Evolutionary conservation across 1,139 yeast genomes (phyloP), one percentile per base, ranked within the genome.

Genomic region (Pichia sp.): DNA sequence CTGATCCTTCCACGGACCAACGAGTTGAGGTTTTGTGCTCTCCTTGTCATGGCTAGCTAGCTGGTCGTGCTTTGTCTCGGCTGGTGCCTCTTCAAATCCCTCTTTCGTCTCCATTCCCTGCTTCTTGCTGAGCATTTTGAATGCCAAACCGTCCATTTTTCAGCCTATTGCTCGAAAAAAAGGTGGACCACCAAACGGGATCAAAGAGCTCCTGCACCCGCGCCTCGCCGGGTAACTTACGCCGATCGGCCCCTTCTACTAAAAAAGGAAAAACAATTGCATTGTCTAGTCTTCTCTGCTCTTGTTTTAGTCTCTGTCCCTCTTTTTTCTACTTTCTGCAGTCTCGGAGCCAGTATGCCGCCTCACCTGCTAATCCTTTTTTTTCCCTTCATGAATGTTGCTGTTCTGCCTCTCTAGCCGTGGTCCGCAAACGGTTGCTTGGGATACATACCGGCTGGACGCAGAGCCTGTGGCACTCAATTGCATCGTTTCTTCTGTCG

Each of bases 1-100:
- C 98, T 87, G 63, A 93, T 81, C 59, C 90, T 62, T 34, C 70
- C 70, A 51, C 69, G 60, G 26, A 62, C 61, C 41, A 67, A 63
- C 47, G 70, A 67, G 58, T 63, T 59, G 50, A 65, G 45, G 49
- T 67, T 65, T 46, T 54, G 58, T 30, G 66, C 59, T 54, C 61
- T 64, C 60, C 65, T 64, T 3, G 70, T 67, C 70, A 66, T 67
- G 36, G 8, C 8, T n/a, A 7, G 15, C 15, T 36, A 15, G 15
- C 40, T 10, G 40, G 23, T 19, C 23, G 23, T 19, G 23, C 23
- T 19, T 19, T 19, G 23, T 5, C 40, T 36, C 10, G 15, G 4
- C n/a, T 6, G 10, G 13, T 36, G 10, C 15, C 40, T 36, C 40
- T 13, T 7, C 15, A 2, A 36, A 36, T 5, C 15, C 40, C 40